phyloP scores from a whole-genome alignment of 805 yeast genomes.

The Spathaspora arborariae region DNA sequence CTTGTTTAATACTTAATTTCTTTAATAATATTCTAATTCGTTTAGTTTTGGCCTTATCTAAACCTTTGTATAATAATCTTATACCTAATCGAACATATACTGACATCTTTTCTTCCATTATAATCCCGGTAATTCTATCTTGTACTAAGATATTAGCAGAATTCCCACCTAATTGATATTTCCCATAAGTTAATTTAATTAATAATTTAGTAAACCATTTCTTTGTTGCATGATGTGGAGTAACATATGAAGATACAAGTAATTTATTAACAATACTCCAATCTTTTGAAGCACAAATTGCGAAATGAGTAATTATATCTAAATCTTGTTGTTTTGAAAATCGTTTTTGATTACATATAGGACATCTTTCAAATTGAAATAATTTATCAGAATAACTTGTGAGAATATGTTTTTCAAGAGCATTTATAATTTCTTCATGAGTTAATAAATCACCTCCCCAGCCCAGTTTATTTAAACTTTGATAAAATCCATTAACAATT shows the following conservation, averaged over 20 bases:
- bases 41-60: slow-evolving; percentile 55
- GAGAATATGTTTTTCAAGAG: slow-evolving; percentile 39
- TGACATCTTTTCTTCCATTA: slow-evolving; percentile 92
- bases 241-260: slow-evolving; percentile 65
- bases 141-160: slow-evolving; percentile 94
- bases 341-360: slow-evolving; percentile 67
- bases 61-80: slow-evolving; percentile 73
- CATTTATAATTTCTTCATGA: slow-evolving; percentile 42
- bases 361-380: slow-evolving; percentile 69
- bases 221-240: slow-evolving; percentile 77
- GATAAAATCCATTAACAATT: slow-evolving; percentile 53
- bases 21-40: slow-evolving; percentile 59
- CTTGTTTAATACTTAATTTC: slow-evolving; percentile 74
- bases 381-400: slow-evolving; percentile 26
- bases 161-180: slow-evolving; percentile 78
- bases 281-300: slow-evolving; percentile 77
- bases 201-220: slow-evolving; percentile 85
- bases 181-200: slow-evolving; percentile 84
- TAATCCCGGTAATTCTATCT: slow-evolving; percentile 82
- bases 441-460: slow-evolving; percentile 55
- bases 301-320: slow-evolving; percentile 82
- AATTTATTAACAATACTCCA: slow-evolving; percentile 67
- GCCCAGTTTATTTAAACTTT: slow-evolving; percentile 38
- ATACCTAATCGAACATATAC: slow-evolving; percentile 86
- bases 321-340: slow-evolving; percentile 49